These are phyloP conservation scores for Cladosporium sp. DNA, from an alignment of 2,329 filamentous ascomycete genomes.

Conservation along the genomic window DNA sequence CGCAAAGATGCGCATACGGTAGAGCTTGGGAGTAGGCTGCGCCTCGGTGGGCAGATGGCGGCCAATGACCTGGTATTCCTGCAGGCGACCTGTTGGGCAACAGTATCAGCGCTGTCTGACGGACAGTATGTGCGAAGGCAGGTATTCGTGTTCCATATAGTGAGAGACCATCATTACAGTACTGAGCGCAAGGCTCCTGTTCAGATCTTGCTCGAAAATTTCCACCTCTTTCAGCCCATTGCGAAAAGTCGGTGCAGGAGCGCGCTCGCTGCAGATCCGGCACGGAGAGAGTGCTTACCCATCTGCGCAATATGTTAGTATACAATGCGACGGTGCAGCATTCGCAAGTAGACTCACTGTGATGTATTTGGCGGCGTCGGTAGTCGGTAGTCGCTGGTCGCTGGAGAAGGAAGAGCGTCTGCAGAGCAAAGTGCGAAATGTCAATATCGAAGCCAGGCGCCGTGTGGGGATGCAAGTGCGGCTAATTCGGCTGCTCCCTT, in stretches of 20 bases:
- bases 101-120: conserved; percentile 43
- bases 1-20: conserved; percentile 99
- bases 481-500: conserved; percentile 12
- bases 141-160: neutral
- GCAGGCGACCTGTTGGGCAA: conserved; percentile 81
- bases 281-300: conserved; percentile 55
- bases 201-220: conserved; percentile 21
- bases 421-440: conserved; percentile 20
- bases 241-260: conserved; percentile 25
- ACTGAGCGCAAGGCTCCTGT: conserved; percentile 12
- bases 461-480: conserved; percentile 23
- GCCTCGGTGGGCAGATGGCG: conserved; percentile 97
- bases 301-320: conserved; percentile 52
- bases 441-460: conserved; percentile 13
- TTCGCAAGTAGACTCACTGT: conserved; percentile 31
- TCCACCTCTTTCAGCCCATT: conserved; percentile 34
- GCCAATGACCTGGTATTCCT: conserved; percentile 99
- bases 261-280: conserved; percentile 20
- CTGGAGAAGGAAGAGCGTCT: conserved; percentile 21
- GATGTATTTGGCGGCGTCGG: conserved; percentile 22
- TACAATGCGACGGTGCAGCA: neutral
- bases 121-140: conserved; percentile 27
- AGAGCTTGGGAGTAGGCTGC: conserved; percentile 96
- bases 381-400: conserved; percentile 23
- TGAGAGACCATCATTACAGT: conserved; percentile 19